A percentile compares a stretch with the other conserved stretches of the same genome.
These are phyloP conservation scores for Apophysomyces elegans DNA, from an alignment of 371 early-diverging fungal genomes.

Conservation along the genomic window DNA sequence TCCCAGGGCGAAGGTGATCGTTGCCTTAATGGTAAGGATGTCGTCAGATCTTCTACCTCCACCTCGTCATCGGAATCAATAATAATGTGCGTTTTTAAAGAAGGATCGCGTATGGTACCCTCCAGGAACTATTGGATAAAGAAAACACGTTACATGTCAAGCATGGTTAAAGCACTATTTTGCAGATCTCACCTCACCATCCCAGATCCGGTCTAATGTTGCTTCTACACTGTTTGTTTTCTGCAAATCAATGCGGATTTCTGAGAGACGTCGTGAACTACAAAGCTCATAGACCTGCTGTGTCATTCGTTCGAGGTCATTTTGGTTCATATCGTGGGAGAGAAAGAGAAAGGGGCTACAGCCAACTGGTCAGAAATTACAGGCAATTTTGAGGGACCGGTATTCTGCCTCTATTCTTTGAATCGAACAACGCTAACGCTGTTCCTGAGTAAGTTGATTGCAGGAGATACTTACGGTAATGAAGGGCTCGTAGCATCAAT, in stretches of 20 bases:
- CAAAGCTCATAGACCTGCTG: constrained; percentile 37
- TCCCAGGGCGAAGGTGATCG: neutral
- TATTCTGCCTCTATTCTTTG: too few relatives aligned
- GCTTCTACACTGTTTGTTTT: constrained; percentile 47
- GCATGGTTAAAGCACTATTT: too few relatives aligned
- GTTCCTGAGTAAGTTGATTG: too few relatives aligned
- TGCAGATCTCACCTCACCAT: constrained; percentile 42
- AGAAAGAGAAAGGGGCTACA: neutral
- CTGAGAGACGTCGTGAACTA: constrained; percentile 21
- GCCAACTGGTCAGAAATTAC: too few relatives aligned
- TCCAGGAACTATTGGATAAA: constrained; percentile 39
- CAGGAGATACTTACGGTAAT: too few relatives aligned
- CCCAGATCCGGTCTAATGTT: constrained; percentile 60
- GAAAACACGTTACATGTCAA: neutral
- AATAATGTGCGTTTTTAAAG: constrained; percentile 18
- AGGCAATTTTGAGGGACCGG: too few relatives aligned
- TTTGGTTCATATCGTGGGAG: constrained; percentile 16
- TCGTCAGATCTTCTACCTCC: constrained; percentile 9
- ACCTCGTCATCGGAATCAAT: constrained; percentile 30
- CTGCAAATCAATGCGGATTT: constrained; percentile 49
- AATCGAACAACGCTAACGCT: too few relatives aligned
- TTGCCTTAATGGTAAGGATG: too few relatives aligned
- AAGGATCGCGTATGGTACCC: constrained; percentile 38
- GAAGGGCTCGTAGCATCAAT: too few relatives aligned
- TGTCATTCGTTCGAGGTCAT: constrained; percentile 29